Base-by-base conservation (phyloP, 2,329 filamentous ascomycete genomes). In the Trichophyton schoenleinii region DNA sequence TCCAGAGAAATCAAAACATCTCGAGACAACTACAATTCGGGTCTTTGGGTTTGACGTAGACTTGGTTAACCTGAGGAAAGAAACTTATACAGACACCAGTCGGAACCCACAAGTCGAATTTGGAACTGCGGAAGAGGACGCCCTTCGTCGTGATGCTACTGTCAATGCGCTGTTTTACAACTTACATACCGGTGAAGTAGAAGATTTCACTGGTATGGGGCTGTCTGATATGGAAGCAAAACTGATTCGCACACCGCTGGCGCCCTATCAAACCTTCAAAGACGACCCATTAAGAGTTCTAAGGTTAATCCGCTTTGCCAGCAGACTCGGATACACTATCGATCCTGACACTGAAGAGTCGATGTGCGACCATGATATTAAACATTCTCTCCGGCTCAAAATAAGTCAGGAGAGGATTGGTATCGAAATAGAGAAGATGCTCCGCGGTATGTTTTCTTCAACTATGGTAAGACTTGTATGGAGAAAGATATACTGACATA, bases 91-190 rank as follows among this genome's bases (percentile, higher is more conserved):
- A 0, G 86, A 89, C n/a, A 85, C 94, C 63, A 95, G 89, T 69
- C 84, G 94, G 41, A 96, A 95, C 68, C 92, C 92, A 1, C 81
- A 89, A 67, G 88, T 97, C 81, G 91, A 96, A 71, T 96, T 96
- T 73, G 94, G 92, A 3, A 96, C 90, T 0, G 87, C 92, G 0
- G 82, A 88, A 70, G 91, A 99, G 73, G 92, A 99, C 74, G 92
- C 92, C 1, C 72, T 91, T 66, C 85, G 92, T 22, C 85, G 92
- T 57, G 92, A 99, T 77, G 91, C 92, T 22, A 96, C 91, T 0
- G 85, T 97, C 64, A 99, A 99, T 71, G 90, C 94, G 25, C 83
- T 99, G 64, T 97, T 97, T 75, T 97, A 94, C 78, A 97, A 97
- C 68, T 77, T 99, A 44, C 85, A 91, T 69, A 90, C 87, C 0